These are phyloP conservation scores for Stagonosporopsis tanaceti DNA, from an alignment of 2,329 filamentous ascomycete genomes.

Conservation along the genomic window DNA sequence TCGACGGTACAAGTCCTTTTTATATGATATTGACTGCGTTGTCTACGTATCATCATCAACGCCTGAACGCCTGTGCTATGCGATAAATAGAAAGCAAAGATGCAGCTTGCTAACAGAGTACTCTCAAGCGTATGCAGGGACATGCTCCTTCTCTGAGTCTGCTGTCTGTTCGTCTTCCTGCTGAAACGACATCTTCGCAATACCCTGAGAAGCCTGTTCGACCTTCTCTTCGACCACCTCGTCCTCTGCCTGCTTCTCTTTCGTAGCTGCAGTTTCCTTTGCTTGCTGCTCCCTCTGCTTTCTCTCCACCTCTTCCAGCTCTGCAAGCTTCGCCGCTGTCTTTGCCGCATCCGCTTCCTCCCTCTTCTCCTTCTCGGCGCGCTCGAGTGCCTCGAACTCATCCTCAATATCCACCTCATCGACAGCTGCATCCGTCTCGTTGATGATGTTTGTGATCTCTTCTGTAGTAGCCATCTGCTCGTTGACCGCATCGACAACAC, in stretches of 20 bases:
- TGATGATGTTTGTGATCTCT: slow-evolving; percentile 80
- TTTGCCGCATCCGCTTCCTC: slow-evolving; percentile 67
- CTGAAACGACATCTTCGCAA: slow-evolving; percentile 31
- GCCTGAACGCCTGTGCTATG: slow-evolving; percentile 34
- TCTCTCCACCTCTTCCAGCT: slow-evolving; percentile 46
- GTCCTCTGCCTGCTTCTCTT: slow-evolving; percentile 64
- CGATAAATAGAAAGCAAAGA: slow-evolving; percentile 6
- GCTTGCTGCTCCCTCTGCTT: slow-evolving; percentile 47
- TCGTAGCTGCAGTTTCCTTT: slow-evolving; percentile 34
- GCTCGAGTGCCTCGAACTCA: slow-evolving; percentile 80
- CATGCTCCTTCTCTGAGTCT: slow-evolving; percentile 45
- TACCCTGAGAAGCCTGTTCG: slow-evolving; percentile 27
- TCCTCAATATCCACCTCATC: slow-evolving; percentile 88
- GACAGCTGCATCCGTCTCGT: slow-evolving; percentile 63
- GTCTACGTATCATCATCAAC: not conserved
- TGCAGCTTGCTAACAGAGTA: not conserved
- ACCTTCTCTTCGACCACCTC: slow-evolving; percentile 25
- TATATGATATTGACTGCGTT: not conserved
- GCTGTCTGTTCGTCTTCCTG: slow-evolving; percentile 35
- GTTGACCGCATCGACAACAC: slow-evolving; percentile 75
- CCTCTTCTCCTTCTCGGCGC: slow-evolving; percentile 76
- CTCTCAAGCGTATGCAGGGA: slow-evolving; percentile 27
- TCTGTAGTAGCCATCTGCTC: slow-evolving; percentile 79
- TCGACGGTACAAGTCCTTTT: not conserved
- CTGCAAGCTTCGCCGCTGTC: slow-evolving; percentile 58